Evolutionary conservation across 202 grass and related monocot genomes (phyloP).

Genomic region (Saccharum hybrid): DNA sequence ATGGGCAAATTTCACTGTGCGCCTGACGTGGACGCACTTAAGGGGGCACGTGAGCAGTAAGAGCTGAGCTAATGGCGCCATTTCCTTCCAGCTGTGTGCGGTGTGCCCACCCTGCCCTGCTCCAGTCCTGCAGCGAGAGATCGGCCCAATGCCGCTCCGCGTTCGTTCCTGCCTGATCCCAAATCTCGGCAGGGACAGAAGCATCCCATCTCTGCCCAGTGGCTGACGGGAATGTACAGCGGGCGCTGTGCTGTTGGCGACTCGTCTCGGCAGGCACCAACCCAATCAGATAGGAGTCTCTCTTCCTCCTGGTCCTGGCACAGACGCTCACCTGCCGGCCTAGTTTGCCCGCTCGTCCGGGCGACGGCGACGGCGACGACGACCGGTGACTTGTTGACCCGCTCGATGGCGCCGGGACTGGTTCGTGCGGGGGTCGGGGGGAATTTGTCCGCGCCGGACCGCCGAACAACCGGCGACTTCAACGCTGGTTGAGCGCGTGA

Average conservation of each 20-base stretch:
- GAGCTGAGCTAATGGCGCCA: constrained; percentile 19
- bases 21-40: not conserved
- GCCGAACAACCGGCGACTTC: constrained; percentile 37
- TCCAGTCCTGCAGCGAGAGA: not conserved
- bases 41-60: constrained; percentile 26
- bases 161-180: not conserved
- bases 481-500: not conserved
- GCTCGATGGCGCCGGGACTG: too few relatives aligned
- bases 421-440: too few relatives aligned
- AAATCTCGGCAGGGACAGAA: constrained; percentile 25
- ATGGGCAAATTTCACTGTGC: not conserved
- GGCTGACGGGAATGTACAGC: too few relatives aligned
- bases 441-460: too few relatives aligned
- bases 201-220: constrained; percentile 31
- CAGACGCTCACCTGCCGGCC: not conserved
- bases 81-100: not conserved
- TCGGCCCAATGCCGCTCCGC: too few relatives aligned
- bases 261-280: constrained; percentile 1
- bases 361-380: too few relatives aligned
- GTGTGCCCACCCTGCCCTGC: not conserved
- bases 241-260: not conserved
- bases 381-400: not conserved
- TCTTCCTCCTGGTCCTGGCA: not conserved
- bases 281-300: not conserved
- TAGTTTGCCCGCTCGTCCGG: not conserved